These are phyloP conservation scores for Cydonia oblonga DNA, from an alignment of 331 rosid genomes.

Conservation along the genomic window DNA sequence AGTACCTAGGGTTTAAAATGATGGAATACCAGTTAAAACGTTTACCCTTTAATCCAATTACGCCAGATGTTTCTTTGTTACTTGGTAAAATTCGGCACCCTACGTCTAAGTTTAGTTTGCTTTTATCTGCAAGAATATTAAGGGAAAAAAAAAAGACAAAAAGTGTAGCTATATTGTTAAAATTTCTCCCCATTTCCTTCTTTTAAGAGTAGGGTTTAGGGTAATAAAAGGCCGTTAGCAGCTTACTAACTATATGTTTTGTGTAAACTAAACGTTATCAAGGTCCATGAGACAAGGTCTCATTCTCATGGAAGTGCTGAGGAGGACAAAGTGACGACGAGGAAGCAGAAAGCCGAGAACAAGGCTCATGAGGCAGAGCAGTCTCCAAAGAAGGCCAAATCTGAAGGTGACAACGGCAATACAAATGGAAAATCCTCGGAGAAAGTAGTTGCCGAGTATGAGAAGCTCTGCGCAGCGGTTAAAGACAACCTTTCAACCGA, in stretches of 20 bases:
- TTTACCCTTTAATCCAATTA: not conserved
- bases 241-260: not conserved
- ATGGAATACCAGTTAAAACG: not conserved
- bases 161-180: too few species aligned
- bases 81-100: not conserved
- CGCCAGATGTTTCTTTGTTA: not conserved
- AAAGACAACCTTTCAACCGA: constrained; percentile 44
- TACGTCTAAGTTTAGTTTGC: not conserved
- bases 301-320: constrained; percentile 45
- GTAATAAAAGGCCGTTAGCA: too few species aligned
- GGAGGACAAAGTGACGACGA: constrained; percentile 52
- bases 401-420: constrained; percentile 38
- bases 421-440: constrained; percentile 26
- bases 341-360: constrained; percentile 72
- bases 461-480: constrained; percentile 37
- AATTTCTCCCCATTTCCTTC: not conserved
- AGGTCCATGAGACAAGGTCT: constrained; percentile 72
- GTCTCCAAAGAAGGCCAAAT: constrained; percentile 52
- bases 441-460: constrained; percentile 31
- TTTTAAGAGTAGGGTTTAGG: not conserved
- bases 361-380: constrained; percentile 53
- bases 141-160: too few species aligned
- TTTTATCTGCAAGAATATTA: too few species aligned
- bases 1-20: not conserved
- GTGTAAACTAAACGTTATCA: not conserved